Evolutionary conservation across 257 asterid genomes (phyloP), one percentile per base, ranked within the genome.

Genomic region (Solanum dulcamara): DNA sequence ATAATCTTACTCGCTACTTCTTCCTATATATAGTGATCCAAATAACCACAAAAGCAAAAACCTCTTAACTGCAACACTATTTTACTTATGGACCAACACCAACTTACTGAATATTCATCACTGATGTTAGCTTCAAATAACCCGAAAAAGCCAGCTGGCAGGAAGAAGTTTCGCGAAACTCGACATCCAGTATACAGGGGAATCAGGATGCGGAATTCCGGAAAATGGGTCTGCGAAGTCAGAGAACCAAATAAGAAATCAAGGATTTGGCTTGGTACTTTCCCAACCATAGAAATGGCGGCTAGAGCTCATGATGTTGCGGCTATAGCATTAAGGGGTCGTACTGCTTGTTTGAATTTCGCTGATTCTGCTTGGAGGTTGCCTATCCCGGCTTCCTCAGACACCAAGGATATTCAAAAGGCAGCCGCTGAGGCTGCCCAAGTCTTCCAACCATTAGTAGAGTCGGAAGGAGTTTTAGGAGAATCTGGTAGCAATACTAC

Each of bases 251-350:
- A 92, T 77, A 94, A 93, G 90, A 89, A 93, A 48, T 24, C 95
- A 0, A 92, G 98, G 74, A 94, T 94, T 26, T 93, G 98, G 98
- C 91, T 94, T 1, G 97, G 97, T 3, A 93, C 98, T 0, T 94
- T 85, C 80, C 91, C 92, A 4, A 94, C 96, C 0, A 89, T 89
- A 0, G 95, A 91, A 13, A 93, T 93, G 97, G 98, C 97, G 1
- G 97, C 96, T 13, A 91, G 94, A 30, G 98, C 98, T 0, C 92
- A 93, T 57, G 98, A 94, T 14, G 98, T 94, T 81, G 96, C 97
- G 0, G 97, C 95, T 3, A 62, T 94, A 3, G 96, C 97, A 0
- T 81, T 94, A 11, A 77, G 94, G 8, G 97, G 98, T 11, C 83
- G 88, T 12, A 90, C 91, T 2, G 95, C 97, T 10, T 90, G 94